Conservation (phyloP, 176 grass and related monocot species). For the Bonia amplexicaulis region DNA sequence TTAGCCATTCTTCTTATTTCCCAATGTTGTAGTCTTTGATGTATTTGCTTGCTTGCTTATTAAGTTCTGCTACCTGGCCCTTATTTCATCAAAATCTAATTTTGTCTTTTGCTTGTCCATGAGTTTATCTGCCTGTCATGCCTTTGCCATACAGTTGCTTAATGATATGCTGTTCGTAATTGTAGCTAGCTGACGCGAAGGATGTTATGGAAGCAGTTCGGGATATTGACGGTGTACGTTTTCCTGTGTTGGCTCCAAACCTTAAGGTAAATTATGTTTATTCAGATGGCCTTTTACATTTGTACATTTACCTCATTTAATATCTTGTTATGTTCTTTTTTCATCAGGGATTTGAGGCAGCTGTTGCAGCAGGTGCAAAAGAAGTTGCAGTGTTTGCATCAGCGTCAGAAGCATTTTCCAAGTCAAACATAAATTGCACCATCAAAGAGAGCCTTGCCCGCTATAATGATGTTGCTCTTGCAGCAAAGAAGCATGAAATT, state of each 20-base stretch:
- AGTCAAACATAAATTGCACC: slow-evolving; percentile 89
- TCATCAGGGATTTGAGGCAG: slow-evolving; percentile 86
- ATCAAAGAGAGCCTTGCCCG: slow-evolving; percentile 81
- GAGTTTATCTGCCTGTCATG: not conserved
- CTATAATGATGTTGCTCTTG: slow-evolving; percentile 71
- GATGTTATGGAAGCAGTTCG: slow-evolving; percentile 79
- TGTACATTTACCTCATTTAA: not conserved
- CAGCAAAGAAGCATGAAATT: slow-evolving; percentile 61
- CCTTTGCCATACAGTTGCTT: not conserved
- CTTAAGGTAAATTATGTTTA: slow-evolving; percentile 51
- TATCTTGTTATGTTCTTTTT: not conserved
- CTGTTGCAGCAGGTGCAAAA: slow-evolving; percentile 74
- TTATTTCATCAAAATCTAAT: not conserved
- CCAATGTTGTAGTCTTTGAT: not conserved
- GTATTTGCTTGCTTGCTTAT: slow-evolving; percentile 1
- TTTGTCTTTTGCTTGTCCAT: not conserved
- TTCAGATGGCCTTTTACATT: not conserved
- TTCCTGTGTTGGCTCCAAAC: slow-evolving; percentile 89
- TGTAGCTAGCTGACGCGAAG: slow-evolving; percentile 75
- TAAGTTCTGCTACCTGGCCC: not conserved
- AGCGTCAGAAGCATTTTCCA: slow-evolving; percentile 94
- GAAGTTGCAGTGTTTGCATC: slow-evolving; percentile 92
- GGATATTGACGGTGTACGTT: slow-evolving; percentile 47
- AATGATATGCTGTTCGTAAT: not conserved
- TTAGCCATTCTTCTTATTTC: not conserved